Conservation (phyloP, 2,329 filamentous ascomycete genomes). For the Microdochium bolleyi region DNA sequence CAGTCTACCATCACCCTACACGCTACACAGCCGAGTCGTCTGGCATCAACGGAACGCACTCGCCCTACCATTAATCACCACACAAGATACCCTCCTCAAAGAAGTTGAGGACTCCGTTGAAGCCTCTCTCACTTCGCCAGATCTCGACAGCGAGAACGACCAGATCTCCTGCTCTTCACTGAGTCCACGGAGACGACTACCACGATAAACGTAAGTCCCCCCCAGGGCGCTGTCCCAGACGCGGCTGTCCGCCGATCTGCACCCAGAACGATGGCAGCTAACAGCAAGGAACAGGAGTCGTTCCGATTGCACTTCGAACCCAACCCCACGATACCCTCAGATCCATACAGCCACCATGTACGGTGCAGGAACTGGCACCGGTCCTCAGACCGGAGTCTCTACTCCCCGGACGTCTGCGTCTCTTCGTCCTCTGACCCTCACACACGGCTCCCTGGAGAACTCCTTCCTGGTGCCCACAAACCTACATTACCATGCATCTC, state of each 20-base stretch:
- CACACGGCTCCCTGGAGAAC: slow-evolving; percentile 92
- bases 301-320: background rate
- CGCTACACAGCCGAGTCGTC: background rate
- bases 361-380: slow-evolving; percentile 71
- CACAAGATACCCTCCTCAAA: background rate
- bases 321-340: slow-evolving; percentile 35
- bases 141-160: slow-evolving; percentile 4
- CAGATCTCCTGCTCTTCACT: slow-evolving; percentile 28
- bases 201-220: slow-evolving; percentile 7
- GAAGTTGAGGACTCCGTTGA: background rate
- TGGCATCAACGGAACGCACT: background rate
- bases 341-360: slow-evolving; percentile 61
- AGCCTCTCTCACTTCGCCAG: background rate
- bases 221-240: background rate
- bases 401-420: slow-evolving; percentile 92
- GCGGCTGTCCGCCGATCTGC: background rate
- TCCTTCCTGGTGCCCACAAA: slow-evolving; percentile 92
- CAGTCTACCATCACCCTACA: background rate
- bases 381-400: slow-evolving; percentile 90
- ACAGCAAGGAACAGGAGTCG: background rate
- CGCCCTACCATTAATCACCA: background rate
- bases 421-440: slow-evolving; percentile 81
- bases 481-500: slow-evolving; percentile 91
- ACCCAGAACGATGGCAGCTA: background rate
- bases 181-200: slow-evolving; percentile 25